These are phyloP conservation scores for Paxillus involutus DNA, from an alignment of 768 basidiomycete species.

Conservation along the genomic window DNA sequence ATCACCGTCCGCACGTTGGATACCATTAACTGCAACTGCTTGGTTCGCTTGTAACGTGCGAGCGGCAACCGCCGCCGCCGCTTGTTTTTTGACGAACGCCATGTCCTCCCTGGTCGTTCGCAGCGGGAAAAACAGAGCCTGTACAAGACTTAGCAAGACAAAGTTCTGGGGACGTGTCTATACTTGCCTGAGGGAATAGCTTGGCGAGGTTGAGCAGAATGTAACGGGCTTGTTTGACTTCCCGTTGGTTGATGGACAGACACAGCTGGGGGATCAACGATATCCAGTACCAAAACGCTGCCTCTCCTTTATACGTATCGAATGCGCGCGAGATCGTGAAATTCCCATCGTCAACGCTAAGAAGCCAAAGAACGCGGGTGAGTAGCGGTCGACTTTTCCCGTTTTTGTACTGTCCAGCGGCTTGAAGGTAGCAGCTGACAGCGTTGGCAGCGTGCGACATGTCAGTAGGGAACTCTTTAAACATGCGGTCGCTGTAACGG, in stretches of 20 bases:
- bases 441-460: slow-evolving; percentile 82
- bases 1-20: slow-evolving; percentile 32
- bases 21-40: slow-evolving; percentile 21
- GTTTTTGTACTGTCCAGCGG: slow-evolving; percentile 92
- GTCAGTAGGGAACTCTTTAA: slow-evolving; percentile 80
- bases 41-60: slow-evolving; percentile 37
- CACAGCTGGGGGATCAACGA: slow-evolving; percentile 94
- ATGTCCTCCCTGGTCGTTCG: slow-evolving; percentile 83
- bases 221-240: slow-evolving; percentile 89
- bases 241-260: slow-evolving; percentile 84
- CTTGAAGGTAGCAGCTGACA: slow-evolving; percentile 97
- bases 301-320: slow-evolving; percentile 94
- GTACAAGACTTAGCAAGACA: slow-evolving; percentile 8
- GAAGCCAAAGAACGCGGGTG: slow-evolving; percentile 91
- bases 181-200: slow-evolving; percentile 83
- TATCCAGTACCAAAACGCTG: slow-evolving; percentile 99
- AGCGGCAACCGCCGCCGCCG: slow-evolving; percentile 30
- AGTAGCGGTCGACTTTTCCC: slow-evolving; percentile 91
- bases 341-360: slow-evolving; percentile 83
- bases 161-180: background rate
- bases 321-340: slow-evolving; percentile 78
- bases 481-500: slow-evolving; percentile 87
- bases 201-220: slow-evolving; percentile 89
- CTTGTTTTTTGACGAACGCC: slow-evolving; percentile 43
- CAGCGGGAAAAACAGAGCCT: slow-evolving; percentile 95